Conservation (phyloP, 208 protist genomes). For the Zelonia costaricensis region DNA sequence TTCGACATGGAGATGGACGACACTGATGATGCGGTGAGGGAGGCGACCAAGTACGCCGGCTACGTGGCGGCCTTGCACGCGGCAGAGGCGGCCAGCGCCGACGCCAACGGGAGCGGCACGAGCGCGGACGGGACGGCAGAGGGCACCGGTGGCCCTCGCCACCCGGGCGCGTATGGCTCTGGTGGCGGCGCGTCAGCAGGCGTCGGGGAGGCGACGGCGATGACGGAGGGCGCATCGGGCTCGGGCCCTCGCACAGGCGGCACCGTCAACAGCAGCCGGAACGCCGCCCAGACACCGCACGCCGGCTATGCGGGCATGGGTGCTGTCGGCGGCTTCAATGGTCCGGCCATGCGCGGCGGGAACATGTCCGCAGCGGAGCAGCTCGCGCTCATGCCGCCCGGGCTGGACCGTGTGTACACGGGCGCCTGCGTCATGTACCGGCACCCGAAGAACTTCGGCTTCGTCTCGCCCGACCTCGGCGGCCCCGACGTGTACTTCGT, state of each 20-base stretch:
- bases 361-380: slow-evolving; percentile 64
- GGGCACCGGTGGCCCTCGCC: too few relatives aligned
- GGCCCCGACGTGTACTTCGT: slow-evolving; percentile 87
- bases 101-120: too few relatives aligned
- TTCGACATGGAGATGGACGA: slow-evolving; percentile 53
- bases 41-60: slow-evolving; percentile 64
- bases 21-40: slow-evolving; percentile 60
- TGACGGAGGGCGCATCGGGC: too few relatives aligned
- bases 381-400: slow-evolving; percentile 63
- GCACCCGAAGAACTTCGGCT: slow-evolving; percentile 69
- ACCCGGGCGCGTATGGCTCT: too few relatives aligned
- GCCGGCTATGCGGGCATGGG: background rate
- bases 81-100: background rate
- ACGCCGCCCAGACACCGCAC: background rate
- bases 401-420: slow-evolving; percentile 45
- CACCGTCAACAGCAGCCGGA: background rate
- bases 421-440: slow-evolving; percentile 72
- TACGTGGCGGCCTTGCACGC: slow-evolving; percentile 26
- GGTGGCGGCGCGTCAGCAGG: too few relatives aligned
- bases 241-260: too few relatives aligned
- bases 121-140: too few relatives aligned
- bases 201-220: too few relatives aligned
- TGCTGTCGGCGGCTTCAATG: background rate
- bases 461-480: slow-evolving; percentile 69
- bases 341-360: slow-evolving; percentile 5